Conservation (phyloP, 306 rosid species). For the Gleditsia sinensis region DNA sequence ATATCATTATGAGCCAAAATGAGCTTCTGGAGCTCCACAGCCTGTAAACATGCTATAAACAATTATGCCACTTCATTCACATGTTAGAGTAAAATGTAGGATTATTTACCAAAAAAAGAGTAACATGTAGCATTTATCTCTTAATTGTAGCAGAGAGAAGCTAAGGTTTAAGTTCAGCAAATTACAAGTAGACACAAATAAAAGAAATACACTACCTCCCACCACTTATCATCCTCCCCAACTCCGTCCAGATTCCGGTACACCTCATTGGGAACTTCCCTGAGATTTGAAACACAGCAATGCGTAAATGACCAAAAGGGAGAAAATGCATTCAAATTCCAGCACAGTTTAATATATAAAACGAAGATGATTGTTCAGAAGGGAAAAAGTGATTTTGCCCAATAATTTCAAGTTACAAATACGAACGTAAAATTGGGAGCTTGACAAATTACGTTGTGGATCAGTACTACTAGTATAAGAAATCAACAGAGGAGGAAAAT, state of each 20-base stretch:
- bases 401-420: background rate
- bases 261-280: slow-evolving; percentile 83
- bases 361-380: background rate
- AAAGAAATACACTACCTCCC: slow-evolving; percentile 68
- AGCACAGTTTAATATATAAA: background rate
- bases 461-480: background rate
- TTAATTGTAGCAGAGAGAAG: background rate
- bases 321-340: background rate
- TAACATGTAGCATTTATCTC: background rate
- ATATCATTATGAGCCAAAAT: slow-evolving; percentile 85
- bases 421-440: background rate
- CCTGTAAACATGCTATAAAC: slow-evolving; percentile 49
- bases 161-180: background rate
- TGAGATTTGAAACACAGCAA: slow-evolving; percentile 31
- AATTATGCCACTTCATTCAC: background rate
- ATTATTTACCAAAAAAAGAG: no score
- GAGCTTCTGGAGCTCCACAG: slow-evolving; percentile 90
- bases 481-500: background rate
- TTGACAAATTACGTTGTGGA: background rate
- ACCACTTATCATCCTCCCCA: slow-evolving; percentile 81
- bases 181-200: background rate
- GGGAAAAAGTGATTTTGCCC: background rate
- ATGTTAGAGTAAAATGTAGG: background rate
- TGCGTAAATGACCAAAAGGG: background rate
- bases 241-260: slow-evolving; percentile 67